phyloP scores from a whole-genome alignment of 169 alveolate genomes.

The Pseudocohnilembus persalinus region DNA sequence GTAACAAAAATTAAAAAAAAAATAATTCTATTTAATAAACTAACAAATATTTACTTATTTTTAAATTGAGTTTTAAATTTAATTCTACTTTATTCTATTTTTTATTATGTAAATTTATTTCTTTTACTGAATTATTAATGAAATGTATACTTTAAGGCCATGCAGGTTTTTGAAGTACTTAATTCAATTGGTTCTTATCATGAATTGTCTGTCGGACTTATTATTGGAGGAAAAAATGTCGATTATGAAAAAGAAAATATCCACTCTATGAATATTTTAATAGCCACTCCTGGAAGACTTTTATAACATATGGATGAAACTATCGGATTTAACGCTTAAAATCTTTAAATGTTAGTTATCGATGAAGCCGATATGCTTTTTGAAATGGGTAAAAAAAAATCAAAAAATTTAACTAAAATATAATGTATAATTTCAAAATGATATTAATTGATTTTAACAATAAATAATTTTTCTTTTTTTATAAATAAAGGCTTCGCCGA shows the following conservation, averaged over 20 bases:
- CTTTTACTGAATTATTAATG: too few species aligned
- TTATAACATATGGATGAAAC: slow-evolving; percentile 94
- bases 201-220: slow-evolving; percentile 89
- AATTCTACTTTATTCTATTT: too few species aligned
- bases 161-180: slow-evolving; percentile 89
- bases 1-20: neutral
- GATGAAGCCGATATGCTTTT: slow-evolving; percentile 82
- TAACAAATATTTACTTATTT: neutral
- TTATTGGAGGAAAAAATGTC: slow-evolving; percentile 92
- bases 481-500: slow-evolving; percentile 87
- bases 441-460: too few species aligned
- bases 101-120: too few species aligned
- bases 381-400: slow-evolving; percentile 37
- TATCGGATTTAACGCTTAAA: slow-evolving; percentile 84
- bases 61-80: too few species aligned
- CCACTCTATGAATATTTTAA: slow-evolving; percentile 83
- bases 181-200: slow-evolving; percentile 84
- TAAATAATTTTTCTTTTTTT: neutral
- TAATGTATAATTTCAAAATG: too few species aligned
- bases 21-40: neutral
- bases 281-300: slow-evolving; percentile 96
- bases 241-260: slow-evolving; percentile 85
- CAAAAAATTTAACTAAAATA: too few species aligned
- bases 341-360: slow-evolving; percentile 81
- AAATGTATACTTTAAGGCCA: slow-evolving; percentile 50